Conservation (phyloP, 2,329 filamentous ascomycete genomes). For the Calonectria naviculata region DNA sequence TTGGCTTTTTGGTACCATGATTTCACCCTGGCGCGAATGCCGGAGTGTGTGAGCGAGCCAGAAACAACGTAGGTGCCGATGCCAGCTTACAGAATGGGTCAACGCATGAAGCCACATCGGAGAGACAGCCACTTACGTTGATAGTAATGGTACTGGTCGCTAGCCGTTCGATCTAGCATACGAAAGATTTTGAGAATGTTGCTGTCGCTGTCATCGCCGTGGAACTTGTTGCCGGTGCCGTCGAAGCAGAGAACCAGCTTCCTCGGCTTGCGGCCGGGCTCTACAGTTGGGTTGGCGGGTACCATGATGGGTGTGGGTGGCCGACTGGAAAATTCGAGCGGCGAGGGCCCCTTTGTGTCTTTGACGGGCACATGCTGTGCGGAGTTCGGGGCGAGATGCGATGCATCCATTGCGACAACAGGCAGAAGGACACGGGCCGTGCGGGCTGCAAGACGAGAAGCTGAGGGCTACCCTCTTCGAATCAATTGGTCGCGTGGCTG, state of each 20-base stretch:
- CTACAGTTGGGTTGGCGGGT: constrained; percentile 18
- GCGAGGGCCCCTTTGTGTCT: constrained; percentile 21
- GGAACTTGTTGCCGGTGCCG: constrained; percentile 73
- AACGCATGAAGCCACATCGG: background rate
- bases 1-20: constrained; percentile 80
- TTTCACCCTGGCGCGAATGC: constrained; percentile 65
- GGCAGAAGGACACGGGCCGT: background rate
- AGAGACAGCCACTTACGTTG: constrained; percentile 60
- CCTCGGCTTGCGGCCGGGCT: constrained; percentile 35
- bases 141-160: constrained; percentile 73
- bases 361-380: constrained; percentile 26
- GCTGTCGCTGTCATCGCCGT: constrained; percentile 71
- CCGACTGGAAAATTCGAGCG: constrained; percentile 34
- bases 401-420: constrained; percentile 37
- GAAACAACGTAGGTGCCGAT: constrained; percentile 80
- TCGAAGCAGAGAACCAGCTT: constrained; percentile 73
- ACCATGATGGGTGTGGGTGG: constrained; percentile 37
- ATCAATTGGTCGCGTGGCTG: constrained; percentile 9
- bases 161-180: constrained; percentile 73
- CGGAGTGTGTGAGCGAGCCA: constrained; percentile 67
- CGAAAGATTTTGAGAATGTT: constrained; percentile 78
- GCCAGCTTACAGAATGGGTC: constrained; percentile 58
- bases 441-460: background rate
- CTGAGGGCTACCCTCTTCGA: background rate
- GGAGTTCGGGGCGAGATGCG: constrained; percentile 35